Evolutionary conservation across 192 early-diverging fungal species (phyloP), one percentile per base, ranked within the genome.

Genomic region (Jimgerdemannia flammicorona): DNA sequence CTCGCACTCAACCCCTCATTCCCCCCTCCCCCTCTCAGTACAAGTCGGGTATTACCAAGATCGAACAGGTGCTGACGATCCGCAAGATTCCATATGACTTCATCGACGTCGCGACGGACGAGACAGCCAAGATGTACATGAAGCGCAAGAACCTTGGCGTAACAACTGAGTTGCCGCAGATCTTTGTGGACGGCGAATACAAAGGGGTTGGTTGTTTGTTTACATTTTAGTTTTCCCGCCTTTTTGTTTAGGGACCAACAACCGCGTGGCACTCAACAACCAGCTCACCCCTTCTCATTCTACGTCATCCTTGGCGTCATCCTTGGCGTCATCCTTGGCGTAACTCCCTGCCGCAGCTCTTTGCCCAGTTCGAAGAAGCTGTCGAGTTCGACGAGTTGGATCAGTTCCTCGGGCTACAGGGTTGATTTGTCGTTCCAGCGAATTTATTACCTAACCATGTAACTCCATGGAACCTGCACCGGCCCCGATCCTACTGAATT

Each of bases 31-130:
- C 14, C 14, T 14, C 49, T 14, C 49, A 10, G 49, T 59, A 10
- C 6, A 59, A 14, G 49, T 14, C 49, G 49, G 14, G 0, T 6
- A 14, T 10, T 59, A 2, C 49, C 74, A 75, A 67, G n/a, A 41
- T 75, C 14, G 20, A 20, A 20, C 64, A 75, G 43, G 82, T 83
- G 80, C 79, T 87, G 3, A 79, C 84, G 68, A 81, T 79, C 41
- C 75, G 80, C 69, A 83, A 85, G 44, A 78, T 87, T 11, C 84
- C 84, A 70, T 87, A 83, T 83, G 84, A 85, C 67, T 87, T 84
- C 66, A 79, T 85, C 11, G 82, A 83, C 72, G 79, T 85, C 49
- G 86, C 86, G 2, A 79, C 79, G 0, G 83, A 87, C 75, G 83
- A 87, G 70, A 54, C 77, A 59, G 86, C 84, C 11, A 87, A 87